Conservation (phyloP, 192 early-diverging fungal species). For the Neocallimastix lanati region DNA sequence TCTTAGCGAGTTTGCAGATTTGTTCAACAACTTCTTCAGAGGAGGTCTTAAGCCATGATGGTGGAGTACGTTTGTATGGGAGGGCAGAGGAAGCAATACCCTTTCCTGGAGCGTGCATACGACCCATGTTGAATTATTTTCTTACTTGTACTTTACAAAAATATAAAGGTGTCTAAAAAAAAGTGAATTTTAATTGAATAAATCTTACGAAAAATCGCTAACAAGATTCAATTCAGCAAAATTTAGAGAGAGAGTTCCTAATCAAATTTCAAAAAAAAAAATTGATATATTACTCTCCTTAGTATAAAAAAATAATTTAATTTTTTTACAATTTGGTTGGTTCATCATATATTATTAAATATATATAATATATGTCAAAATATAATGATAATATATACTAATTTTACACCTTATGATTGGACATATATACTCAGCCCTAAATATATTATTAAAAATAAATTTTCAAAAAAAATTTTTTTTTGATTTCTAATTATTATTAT, state of each 20-base stretch:
- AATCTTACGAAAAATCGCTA: not conserved
- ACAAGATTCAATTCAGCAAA: not conserved
- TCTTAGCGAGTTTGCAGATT: conserved; percentile 98
- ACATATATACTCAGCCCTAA: not conserved
- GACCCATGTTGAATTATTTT: conserved; percentile 58
- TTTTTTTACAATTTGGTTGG: not conserved
- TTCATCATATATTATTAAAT: not conserved
- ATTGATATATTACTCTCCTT: not conserved
- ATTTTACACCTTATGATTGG: not conserved
- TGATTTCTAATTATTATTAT: no score
- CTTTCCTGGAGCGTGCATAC: conserved; percentile 95
- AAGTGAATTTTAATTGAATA: not conserved
- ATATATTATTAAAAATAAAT: not conserved
- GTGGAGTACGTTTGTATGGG: conserved; percentile 92
- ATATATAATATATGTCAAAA: not conserved
- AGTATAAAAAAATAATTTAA: not conserved
- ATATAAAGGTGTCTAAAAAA: not conserved
- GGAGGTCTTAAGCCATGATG: conserved; percentile 95
- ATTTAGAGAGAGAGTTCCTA: not conserved
- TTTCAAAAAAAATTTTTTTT: not conserved
- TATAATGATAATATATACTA: not conserved
- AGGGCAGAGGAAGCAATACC: conserved; percentile 78
- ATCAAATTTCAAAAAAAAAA: not conserved
- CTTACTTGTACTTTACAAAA: conserved; percentile 2
- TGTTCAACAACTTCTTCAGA: conserved; percentile 92